Base-by-base conservation (phyloP, 2,329 filamentous ascomycete species). In the Nannizziopsis barbatae region DNA sequence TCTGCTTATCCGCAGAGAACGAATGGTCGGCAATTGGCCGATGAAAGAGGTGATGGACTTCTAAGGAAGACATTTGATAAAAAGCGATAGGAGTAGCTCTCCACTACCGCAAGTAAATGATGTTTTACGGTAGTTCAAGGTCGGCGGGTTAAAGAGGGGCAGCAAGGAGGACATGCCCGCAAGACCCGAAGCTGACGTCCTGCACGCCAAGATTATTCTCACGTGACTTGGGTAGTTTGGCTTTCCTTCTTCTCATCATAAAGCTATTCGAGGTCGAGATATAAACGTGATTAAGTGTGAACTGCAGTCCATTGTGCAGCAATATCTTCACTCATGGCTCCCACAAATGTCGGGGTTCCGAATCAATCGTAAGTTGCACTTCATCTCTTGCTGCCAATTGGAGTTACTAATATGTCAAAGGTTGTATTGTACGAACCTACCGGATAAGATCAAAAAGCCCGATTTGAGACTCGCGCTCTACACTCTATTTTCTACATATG, bases 1-100 rank as follows among this genome's bases (percentile, higher is more conserved):
- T 89, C 66, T 81, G 74, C 65, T 82, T 86, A 71, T 98, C 92
- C 54, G 87, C 81, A 56, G 89, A 95, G 79, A 98, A 98, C 50
- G 90, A 95, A 70, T 98, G 92, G 74, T 98, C 92, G 57, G 87
- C 86, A 63, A 98, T 95, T 53, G 90, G 88, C 59, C 84, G 81
- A 73, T 96, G 88, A 73, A 98, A 98, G 57, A 98, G 83, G 63
- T 96, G 89, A 71, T 96, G 87, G 51, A 94, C 85, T 75, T 96
- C 86, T 56, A 89, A 86, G 52, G 83, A 67, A 48, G 86, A 75
- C 90, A 96, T 96, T 66, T 38, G 20, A 7, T 47, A 46, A 45
- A n/a, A 50, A 43, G 71, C 75, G 82, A 85, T 87, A 92, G 86
- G 87, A 93, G 86, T 74, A 86, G 79, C 87, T 94, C 92, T 96